Evolutionary conservation across 83 land plant genomes (phyloP).

Genomic region (Picea abies): DNA sequence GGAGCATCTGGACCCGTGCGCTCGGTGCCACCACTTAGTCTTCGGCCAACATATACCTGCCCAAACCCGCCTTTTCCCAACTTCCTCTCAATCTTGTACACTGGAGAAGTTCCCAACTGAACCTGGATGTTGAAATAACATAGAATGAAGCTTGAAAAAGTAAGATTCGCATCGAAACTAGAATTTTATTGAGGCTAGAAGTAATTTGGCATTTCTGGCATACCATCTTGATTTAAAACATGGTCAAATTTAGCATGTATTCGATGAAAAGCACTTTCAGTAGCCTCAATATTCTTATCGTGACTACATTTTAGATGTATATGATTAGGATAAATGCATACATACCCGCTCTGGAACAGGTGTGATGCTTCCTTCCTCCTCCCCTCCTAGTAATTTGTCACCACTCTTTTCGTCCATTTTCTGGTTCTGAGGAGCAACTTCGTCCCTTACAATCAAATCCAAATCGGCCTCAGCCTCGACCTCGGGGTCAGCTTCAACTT

Average conservation of each 20-base stretch:
- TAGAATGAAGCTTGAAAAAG: background rate
- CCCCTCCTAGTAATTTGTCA: conserved; percentile 31
- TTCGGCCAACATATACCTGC: conserved; percentile 82
- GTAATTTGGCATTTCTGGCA: background rate
- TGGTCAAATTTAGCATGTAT: background rate
- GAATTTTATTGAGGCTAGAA: background rate
- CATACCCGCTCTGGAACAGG: conserved; percentile 53
- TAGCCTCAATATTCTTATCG: background rate
- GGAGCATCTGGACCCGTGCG: conserved; percentile 66
- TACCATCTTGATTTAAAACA: background rate
- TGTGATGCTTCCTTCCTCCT: conserved; percentile 33
- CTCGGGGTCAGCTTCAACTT: conserved; percentile 23
- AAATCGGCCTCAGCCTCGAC: conserved; percentile 19
- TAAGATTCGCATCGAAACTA: background rate
- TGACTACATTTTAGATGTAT: background rate
- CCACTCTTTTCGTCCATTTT: conserved; percentile 48
- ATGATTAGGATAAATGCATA: background rate
- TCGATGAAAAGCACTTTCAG: background rate
- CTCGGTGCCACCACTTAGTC: conserved; percentile 60
- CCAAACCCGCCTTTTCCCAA: conserved; percentile 90
- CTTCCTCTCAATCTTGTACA: conserved; percentile 72
- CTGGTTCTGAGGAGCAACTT: conserved; percentile 13
- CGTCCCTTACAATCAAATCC: conserved; percentile 15
- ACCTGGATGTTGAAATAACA: conserved; percentile 39
- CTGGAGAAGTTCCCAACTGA: conserved; percentile 75